Base-by-base conservation (phyloP, 306 rosid genomes). In the Fagus sylvatica region DNA sequence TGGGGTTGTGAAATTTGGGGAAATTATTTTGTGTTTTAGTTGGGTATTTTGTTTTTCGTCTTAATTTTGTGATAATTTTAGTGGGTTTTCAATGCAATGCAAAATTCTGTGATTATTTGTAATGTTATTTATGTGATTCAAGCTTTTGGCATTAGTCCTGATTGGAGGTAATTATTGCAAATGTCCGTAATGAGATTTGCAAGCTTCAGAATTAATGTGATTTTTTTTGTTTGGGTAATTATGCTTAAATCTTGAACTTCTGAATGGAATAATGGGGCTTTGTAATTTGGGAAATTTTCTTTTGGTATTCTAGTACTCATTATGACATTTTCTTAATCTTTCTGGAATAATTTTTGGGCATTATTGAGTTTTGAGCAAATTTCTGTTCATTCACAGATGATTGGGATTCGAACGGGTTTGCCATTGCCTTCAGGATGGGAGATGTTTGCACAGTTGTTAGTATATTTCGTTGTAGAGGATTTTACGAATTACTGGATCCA, bases 401-500 rank as follows among this genome's bases (percentile, higher is more conserved):
- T 91, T 54, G 97, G 98, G 74, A 89, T 94, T 37, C 78, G 96
- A 65, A 85, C 93, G 10, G 89, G 87, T 13, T 41, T 94, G 82
- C 85, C 96, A 76, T 83, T 94, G 80, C 96, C 98, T 16, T 91
- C 96, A 36, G 90, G 89, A 6, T 86, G 91, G 94, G 98, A 94
- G 82, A 57, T 94, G 61, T 32, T 85, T 41, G 81, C 78, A 54
- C 97, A 91, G 53, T 41, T 94, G 71, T 4, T 85, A n/a, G 91
- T 88, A 10, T 94, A 90, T 68, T 85, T 94, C 73, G 3, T 89
- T 69, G 87, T 94, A 3, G 98, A 94, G 80, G 97, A 94, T 83
- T 94, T 84, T 69, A 83, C 89, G 49, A 79, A 81, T 78, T 94
- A 94, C 37, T 91, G 98, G 97, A 53, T 94, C 73, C 97, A 94